Evolutionary conservation across 257 asterid species (phyloP), one percentile per base, ranked within the genome.

Genomic region (Scutellaria baicalensis): DNA sequence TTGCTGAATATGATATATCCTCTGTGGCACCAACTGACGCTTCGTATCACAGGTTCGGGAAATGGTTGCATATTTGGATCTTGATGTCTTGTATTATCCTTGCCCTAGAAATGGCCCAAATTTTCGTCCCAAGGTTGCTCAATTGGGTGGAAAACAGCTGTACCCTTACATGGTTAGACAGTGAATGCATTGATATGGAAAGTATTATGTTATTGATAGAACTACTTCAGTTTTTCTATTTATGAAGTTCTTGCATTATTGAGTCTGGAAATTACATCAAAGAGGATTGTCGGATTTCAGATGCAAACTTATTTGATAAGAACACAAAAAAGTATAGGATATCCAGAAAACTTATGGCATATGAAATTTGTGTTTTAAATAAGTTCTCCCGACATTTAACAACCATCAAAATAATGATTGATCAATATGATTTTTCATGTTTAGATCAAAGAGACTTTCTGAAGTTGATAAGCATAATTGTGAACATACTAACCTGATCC

Each of bases 21-120:
- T 59, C 42, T 9, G 17, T 7, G 52, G 33, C 55, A 49, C 49
- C 43, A 18, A 31, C 56, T 66, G 69, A 70, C 13, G 31, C 33
- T 76, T 71, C 44, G 42, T 63, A 68, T 71, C 65, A 50, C 85
- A 93, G 98, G 97, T 93, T 62, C 85, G 98, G 50, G 98, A 91
- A 89, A 89, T 91, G 65, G 92, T 93, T 59, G 64, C 92, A 45
- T 52, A 80, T 75, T 84, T 93, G 84, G 98, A 93, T 77, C 97
- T 93, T 79, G 97, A 93, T 35, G 89, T 93, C 49, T 76, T 93
- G 74, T 93, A 73, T 67, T 91, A 93, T 80, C 99, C 99, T 43
- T 93, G 99, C 73, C 99, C 99, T 48, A 82, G 82, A 84, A 91
- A 89, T 70, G 96, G 96, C 73, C 99, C 94, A 36, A 91, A 84